Evolutionary conservation across 1,284 basidiomycete genomes (phyloP), one percentile per base, ranked within the genome.

Genomic region (Kwoniella shivajii): DNA sequence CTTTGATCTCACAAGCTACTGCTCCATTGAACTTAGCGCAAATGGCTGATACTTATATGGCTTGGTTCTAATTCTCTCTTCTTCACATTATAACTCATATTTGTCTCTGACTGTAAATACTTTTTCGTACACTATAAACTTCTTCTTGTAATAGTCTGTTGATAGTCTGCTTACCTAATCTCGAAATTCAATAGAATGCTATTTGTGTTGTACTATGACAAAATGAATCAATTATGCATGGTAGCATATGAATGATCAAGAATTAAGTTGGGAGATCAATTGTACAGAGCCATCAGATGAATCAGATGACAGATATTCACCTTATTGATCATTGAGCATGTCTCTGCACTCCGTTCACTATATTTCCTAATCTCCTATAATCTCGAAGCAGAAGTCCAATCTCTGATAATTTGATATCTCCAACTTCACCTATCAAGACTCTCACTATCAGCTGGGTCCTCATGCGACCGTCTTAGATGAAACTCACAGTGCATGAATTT

Each of bases 11-110:
- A 27, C 78, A 80, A 55, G 82, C 83, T 20, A 83, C 81, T 29
- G 80, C 81, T 50, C 79, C 81, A 5, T 73, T 76, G 36, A 80
- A 80, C 50, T 71, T 85, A 14, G 80, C 81, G 11, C 67, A 78
- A 39, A 78, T 92, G 87, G 84, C 85, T 38, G 90, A 91, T 77
- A 82, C 84, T 54, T 92, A 87, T 72, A 82, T 87, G 67, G 87
- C 91, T 22, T 93, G 89, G 89, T 92, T 89, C 79, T 93, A 80
- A 44, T 31, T 26, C 24, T 43, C 27, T 20, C 26, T 20, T 34
- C 16, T 54, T 42, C 18, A 31, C 27, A 44, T 24, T 26, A 6
- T 13, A 24, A 24, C 20, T 26, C 7, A 13, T 24, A 22, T 26
- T 44, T 46, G 10, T 24, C 27, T 33, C 20, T 18, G 18, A 22